Base-by-base conservation (phyloP, 2,329 filamentous ascomycete species). In the Arthrobotrys conoides region DNA sequence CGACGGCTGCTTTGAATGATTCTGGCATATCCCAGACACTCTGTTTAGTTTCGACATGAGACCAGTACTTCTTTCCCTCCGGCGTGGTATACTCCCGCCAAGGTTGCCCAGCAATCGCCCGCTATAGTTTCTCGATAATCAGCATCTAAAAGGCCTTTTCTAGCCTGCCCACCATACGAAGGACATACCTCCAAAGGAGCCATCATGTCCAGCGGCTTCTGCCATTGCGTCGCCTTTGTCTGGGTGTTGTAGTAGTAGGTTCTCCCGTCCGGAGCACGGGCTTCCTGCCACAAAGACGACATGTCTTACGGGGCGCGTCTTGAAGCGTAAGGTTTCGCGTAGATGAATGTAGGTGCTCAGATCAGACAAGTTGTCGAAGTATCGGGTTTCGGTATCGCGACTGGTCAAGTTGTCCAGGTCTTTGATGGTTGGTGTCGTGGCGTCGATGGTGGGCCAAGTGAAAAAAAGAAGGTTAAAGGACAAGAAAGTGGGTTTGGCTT, bases 11-110 rank as follows among this genome's bases (percentile, higher is more conserved):
- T 83, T 92, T 93, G 85, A 94, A 94, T 80, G 86, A 90, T 70
- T 93, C 92, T 71, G 96, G 96, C 88, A 97, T 94, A 83, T 94
- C 92, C 96, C 96, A 99, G 36, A 92, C 93, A 84, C 94, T 98
- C 86, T 94, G 89, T 85, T 95, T 94, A 53, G 93, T 94, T 85
- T 96, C 92, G 38, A 91, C 92, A 84, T 99, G 96, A 85, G 94
- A 95, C 92, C 94, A 99, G 85, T 99, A 99, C 83, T 95, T 93
- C 82, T 91, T 90, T 57, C 95, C 96, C 80, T 93, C 92, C 80
- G 94, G 90, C 22, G 93, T 91, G 27, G 91, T 93, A 83, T 97
- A 96, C 85, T 97, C 93, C 83, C 95, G 96, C 94, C 94, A 99
- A 80, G 93, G 92, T 82, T 96, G 92, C 82, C 91, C 91, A 64